Evolutionary conservation across 305 asterid genomes (phyloP), one percentile per base, ranked within the genome.

Genomic region (Vinca major): DNA sequence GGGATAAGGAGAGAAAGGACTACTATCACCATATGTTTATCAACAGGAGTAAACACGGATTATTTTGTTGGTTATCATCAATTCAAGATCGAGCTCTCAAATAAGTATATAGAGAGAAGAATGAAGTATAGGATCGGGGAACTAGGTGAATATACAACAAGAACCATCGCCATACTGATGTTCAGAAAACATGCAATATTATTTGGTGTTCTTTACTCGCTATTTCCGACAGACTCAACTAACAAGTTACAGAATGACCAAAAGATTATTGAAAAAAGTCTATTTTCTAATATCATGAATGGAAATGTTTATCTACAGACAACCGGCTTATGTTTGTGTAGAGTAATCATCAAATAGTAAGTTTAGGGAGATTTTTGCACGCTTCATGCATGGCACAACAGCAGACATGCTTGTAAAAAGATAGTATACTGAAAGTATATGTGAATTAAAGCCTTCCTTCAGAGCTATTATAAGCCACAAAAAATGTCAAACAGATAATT

Each of bases 81-180:
- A 49, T 49, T 65, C 45, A 65, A 49, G 69, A 33, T 65, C n/a
- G 33, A 49, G 45, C 7, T 49, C 47, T 36, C 33, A 47, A 65
- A 52, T 65, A 33, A 49, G n/a, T 21, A 13, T 16, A 14, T 3
- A 36, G 8, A n/a, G 9, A 48, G 45, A 7, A 7, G 16, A 7
- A 13, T 7, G 3, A 39, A 10, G 33, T 26, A 26, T 26, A 45
- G 44, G 20, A 26, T 48, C 26, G 33, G 47, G 47, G 50, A 16
- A 52, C 20, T 36, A 49, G 47, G 57, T 48, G 47, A 64, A 16
- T 14, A 37, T 14, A 14, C 21, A 43, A 26, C 26, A 33, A 14
- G 26, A 65, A 65, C 53, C 33, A 41, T 41, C 45, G 8, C 45
- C 8, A 2, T 8, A 45, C 51, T n/a, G 45, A 16, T 21, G 55